Evolutionary conservation across 345 rosid species (phyloP), one percentile per base, ranked within the genome.

Genomic region (Citrus trifoliata): DNA sequence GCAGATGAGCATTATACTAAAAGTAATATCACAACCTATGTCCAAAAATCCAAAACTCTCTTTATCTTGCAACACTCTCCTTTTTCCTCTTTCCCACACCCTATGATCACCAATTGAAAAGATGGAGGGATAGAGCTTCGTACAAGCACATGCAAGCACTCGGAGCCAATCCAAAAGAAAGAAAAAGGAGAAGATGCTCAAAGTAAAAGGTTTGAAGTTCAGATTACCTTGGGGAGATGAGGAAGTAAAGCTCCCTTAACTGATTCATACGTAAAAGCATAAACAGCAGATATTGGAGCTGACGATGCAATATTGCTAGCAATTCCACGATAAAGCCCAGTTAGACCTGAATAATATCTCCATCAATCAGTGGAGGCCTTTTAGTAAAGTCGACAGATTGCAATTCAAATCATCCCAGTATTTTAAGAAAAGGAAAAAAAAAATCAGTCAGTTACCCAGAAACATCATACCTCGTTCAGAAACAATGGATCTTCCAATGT

Each of bases 261-360:
- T 33, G 98, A 85, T 87, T 95, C 98, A 78, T 95, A 95, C 0
- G 98, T 92, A 84, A 89, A 95, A 75, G 92, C 87, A 86, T 93
- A 95, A 82, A 93, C 82, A 10, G 97, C 97, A 85, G 98, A 95
- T 71, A 91, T 89, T 58, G 98, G 98, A 87, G 95, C 98, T 83
- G 98, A 93, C 70, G 92, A 92, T 42, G 95, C 90, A 88, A 93
- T 86, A 79, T 90, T 95, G 85, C 95, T 90, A 67, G 95, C 80
- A 71, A 95, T 86, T 60, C 98, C 98, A 46, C 98, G 89, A 84
- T 95, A 95, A 58, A 93, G 91, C 75, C 98, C 95, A 58, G 85
- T 87, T 58, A 93, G 67, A 83, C 98, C 98, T 95, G 88, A 69
- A 79, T 28, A 77, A 42, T 65, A 80, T 67, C 65, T 22, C 63